A percentile compares a stretch with the other conserved stretches of the same genome.
These are phyloP conservation scores for Populus trichocarpa DNA, from an alignment of 441 rosid species.

Conservation along the genomic window DNA sequence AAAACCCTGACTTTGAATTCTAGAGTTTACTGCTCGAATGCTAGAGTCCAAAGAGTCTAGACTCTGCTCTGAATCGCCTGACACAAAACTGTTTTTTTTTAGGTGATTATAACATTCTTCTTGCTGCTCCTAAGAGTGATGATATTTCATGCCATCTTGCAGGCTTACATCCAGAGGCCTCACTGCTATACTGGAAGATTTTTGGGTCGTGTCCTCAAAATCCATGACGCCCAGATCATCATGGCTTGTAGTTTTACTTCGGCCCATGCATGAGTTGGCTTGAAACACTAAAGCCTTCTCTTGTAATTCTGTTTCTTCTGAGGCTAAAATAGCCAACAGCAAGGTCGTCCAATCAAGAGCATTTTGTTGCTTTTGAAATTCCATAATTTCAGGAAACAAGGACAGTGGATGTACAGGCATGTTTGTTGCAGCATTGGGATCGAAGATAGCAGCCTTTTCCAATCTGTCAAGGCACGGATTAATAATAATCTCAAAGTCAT, in stretches of 20 bases:
- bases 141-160: no score
- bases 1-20: no score
- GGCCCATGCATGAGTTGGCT: not conserved
- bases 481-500: not conserved
- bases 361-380: not conserved
- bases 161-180: no score
- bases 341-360: no score
- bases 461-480: not conserved
- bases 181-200: no score
- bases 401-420: not conserved
- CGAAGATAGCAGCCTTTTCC: not conserved
- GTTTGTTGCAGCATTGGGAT: not conserved
- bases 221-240: not conserved
- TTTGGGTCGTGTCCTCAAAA: no score
- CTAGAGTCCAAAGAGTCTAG: no score
- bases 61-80: no score
- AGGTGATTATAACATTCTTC: no score
- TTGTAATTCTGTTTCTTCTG: not conserved
- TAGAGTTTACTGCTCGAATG: no score
- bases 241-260: not conserved
- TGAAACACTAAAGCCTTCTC: not conserved
- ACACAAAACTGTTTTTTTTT: no score
- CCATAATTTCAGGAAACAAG: not conserved
- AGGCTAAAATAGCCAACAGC: not conserved
- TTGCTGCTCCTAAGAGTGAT: no score